These are phyloP conservation scores for Posidonia oceanica DNA, from an alignment of 116 monocot genomes.

Conservation along the genomic window DNA sequence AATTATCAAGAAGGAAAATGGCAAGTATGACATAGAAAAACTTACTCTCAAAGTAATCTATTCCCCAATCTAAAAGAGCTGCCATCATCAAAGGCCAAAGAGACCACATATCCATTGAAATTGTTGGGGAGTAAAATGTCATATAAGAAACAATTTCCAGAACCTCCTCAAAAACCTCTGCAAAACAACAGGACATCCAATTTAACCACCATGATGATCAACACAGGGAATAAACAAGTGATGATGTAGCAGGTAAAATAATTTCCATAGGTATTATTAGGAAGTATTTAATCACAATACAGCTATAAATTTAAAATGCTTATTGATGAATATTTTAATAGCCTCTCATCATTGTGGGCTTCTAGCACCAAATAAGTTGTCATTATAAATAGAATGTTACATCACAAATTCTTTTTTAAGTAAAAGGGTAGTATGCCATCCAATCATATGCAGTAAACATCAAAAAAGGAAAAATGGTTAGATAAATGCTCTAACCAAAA, in stretches of 20 bases:
- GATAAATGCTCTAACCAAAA: no score
- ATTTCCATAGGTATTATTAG: no score
- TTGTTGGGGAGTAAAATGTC: conserved; percentile 93
- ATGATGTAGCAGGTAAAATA: neutral
- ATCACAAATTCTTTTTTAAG: no score
- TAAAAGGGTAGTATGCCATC: no score
- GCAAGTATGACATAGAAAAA: conserved; percentile 1
- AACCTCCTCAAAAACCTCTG: conserved; percentile 99
- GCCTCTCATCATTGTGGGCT: no score
- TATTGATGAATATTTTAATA: no score
- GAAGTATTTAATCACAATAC: no score
- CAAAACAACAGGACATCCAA: conserved; percentile 1
- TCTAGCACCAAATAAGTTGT: no score
- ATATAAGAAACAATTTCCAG: conserved; percentile 97
- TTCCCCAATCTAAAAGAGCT: conserved; percentile 93
- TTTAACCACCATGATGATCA: neutral
- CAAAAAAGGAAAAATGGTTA: no score
- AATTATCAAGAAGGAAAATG: neutral
- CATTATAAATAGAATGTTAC: no score
- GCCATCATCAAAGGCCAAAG: conserved; percentile 97
- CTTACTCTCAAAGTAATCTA: conserved; percentile 98
- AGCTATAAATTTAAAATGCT: no score
- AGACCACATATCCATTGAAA: conserved; percentile 97
- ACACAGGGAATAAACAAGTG: neutral
- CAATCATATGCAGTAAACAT: no score